phyloP scores from a whole-genome alignment of 768 basidiomycete genomes.

The Russula sp. region DNA sequence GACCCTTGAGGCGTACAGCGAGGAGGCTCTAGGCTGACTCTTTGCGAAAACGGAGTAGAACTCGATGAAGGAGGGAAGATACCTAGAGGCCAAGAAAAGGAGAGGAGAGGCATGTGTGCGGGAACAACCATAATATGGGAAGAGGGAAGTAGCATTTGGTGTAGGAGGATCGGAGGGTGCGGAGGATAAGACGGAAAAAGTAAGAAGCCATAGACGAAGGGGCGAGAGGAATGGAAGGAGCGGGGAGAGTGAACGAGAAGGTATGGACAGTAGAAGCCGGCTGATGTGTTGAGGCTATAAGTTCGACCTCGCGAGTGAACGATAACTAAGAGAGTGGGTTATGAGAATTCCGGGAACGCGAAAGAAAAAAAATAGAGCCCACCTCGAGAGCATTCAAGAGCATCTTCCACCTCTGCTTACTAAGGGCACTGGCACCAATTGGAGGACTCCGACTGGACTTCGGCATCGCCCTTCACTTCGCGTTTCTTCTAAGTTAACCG shows the following conservation, averaged over 20 bases:
- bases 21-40: slow-evolving; percentile 75
- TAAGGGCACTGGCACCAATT: slow-evolving; percentile 77
- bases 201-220: slow-evolving; percentile 67
- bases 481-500: slow-evolving; percentile 66
- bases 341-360: background rate
- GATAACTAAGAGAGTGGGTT: slow-evolving; percentile 55
- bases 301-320: slow-evolving; percentile 88
- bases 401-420: slow-evolving; percentile 90
- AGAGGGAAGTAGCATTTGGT: slow-evolving; percentile 68
- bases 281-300: slow-evolving; percentile 91
- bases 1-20: slow-evolving; percentile 61
- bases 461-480: slow-evolving; percentile 57
- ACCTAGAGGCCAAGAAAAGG: slow-evolving; percentile 76
- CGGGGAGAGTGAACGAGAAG: slow-evolving; percentile 84
- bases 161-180: slow-evolving; percentile 43
- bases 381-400: slow-evolving; percentile 90
- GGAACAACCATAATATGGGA: slow-evolving; percentile 76
- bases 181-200: slow-evolving; percentile 67
- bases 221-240: slow-evolving; percentile 67
- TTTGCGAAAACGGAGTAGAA: slow-evolving; percentile 54
- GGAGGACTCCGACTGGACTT: too few relatives aligned
- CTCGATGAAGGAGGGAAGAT: slow-evolving; percentile 42
- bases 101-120: slow-evolving; percentile 65
- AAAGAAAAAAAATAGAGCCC: slow-evolving; percentile 25
- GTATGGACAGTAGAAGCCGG: slow-evolving; percentile 91